A percentile compares a stretch with the other conserved stretches of the same genome.
Conservation (phyloP, 2,329 filamentous ascomycete species). For the Neofusicoccum sp. region DNA sequence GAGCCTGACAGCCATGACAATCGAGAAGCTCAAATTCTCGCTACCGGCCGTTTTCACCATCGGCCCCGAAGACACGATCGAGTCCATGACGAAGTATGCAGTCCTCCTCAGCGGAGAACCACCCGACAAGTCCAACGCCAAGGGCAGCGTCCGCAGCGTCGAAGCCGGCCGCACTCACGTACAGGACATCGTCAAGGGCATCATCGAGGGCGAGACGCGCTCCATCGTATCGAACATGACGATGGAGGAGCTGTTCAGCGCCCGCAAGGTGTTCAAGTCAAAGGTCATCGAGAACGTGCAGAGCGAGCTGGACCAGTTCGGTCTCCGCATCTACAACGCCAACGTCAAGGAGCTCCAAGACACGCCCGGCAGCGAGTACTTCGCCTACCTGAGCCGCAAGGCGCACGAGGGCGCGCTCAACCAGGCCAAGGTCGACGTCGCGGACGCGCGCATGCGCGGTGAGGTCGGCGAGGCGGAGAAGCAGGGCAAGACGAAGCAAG, state of each 20-base stretch:
- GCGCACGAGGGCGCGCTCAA: slow-evolving; percentile 83
- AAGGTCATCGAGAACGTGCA: slow-evolving; percentile 66
- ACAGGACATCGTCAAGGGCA: slow-evolving; percentile 82
- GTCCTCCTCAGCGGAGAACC: slow-evolving; percentile 69
- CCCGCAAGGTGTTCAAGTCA: slow-evolving; percentile 73
- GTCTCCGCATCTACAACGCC: slow-evolving; percentile 68
- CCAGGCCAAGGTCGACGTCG: slow-evolving; percentile 66
- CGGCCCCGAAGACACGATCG: slow-evolving; percentile 69
- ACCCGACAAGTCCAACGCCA: slow-evolving; percentile 37
- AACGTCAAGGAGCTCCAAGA: slow-evolving; percentile 88
- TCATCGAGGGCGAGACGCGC: slow-evolving; percentile 84
- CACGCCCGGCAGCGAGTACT: slow-evolving; percentile 77
- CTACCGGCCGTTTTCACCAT: slow-evolving; percentile 84
- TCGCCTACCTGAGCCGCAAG: slow-evolving; percentile 76
- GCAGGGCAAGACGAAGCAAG: slow-evolving; percentile 76
- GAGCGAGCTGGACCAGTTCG: slow-evolving; percentile 76
- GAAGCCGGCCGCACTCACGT: slow-evolving; percentile 62
- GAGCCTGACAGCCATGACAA: slow-evolving; percentile 82
- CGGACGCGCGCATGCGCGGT: slow-evolving; percentile 60
- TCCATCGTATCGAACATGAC: slow-evolving; percentile 83
- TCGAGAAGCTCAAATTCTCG: slow-evolving; percentile 80
- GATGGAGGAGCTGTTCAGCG: slow-evolving; percentile 87
- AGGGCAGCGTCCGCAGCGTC: slow-evolving; percentile 36
- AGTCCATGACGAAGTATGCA: slow-evolving; percentile 76
- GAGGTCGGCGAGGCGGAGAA: slow-evolving; percentile 76